phyloP scores from a whole-genome alignment of 176 grass and related monocot genomes.

The Oryza meyeriana region DNA sequence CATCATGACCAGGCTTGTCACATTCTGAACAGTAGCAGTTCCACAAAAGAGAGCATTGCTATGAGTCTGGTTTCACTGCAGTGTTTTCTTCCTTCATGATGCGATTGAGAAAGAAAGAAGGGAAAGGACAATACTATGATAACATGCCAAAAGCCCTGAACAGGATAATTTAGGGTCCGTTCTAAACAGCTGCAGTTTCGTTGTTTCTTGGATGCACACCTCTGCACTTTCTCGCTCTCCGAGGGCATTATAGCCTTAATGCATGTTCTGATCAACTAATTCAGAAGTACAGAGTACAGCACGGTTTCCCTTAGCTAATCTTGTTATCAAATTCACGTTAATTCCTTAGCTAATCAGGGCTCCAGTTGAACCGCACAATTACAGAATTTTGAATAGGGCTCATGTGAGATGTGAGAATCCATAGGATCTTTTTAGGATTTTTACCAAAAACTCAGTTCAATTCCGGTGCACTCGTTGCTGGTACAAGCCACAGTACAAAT shows the following conservation, averaged over 20 bases:
- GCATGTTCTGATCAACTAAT: neutral
- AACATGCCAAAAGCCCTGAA: neutral
- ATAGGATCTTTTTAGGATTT: neutral
- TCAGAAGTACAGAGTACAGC: neutral
- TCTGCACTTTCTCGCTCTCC: neutral
- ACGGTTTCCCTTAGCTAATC: neutral
- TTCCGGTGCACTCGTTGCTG: neutral
- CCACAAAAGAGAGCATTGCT: neutral
- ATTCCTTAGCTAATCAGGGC: neutral
- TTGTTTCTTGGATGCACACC: neutral
- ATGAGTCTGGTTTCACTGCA: neutral
- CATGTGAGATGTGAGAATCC: neutral
- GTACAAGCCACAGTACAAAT: neutral
- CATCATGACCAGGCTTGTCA: slow-evolving; percentile 19
- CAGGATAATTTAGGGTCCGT: neutral
- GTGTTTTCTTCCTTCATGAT: neutral
- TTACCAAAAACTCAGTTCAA: neutral
- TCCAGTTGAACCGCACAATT: neutral
- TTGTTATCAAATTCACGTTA: neutral
- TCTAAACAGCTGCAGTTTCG: neutral
- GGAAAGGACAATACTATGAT: neutral
- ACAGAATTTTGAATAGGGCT: neutral
- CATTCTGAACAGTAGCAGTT: neutral
- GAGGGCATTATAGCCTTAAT: neutral
- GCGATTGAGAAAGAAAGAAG: neutral